Evolutionary conservation across 2,329 filamentous ascomycete species (phyloP).

Genomic region (Zelopaecilomyces penicillatus): DNA sequence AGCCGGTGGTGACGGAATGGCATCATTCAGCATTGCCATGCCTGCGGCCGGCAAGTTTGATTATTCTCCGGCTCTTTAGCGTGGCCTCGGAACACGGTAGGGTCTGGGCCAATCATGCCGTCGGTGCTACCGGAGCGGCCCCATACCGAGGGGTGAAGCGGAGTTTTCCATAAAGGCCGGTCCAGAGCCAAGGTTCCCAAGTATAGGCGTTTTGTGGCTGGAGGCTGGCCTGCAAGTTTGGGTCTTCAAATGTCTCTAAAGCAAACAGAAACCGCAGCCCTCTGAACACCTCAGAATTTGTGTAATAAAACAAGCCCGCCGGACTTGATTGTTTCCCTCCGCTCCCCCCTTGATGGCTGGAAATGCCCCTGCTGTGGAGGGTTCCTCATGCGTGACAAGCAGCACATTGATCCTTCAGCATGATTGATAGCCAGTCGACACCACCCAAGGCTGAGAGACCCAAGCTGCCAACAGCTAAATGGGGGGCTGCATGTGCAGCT

Average conservation of each 20-base stretch:
- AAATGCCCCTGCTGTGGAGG: too few species aligned
- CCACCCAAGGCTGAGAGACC: slow-evolving; percentile 12
- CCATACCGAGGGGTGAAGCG: slow-evolving; percentile 2
- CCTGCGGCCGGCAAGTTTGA: too few species aligned
- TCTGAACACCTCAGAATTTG: background rate
- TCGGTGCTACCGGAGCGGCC: background rate
- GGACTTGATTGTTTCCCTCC: slow-evolving; percentile 10
- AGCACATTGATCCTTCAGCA: background rate
- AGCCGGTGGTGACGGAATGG: too few species aligned
- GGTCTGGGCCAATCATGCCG: background rate
- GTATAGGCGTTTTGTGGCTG: background rate
- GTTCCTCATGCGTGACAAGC: slow-evolving; percentile 1
- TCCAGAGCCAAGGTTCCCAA: background rate
- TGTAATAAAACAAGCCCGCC: slow-evolving; percentile 10
- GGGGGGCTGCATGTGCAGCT: slow-evolving; percentile 41
- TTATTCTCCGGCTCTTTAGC: too few species aligned
- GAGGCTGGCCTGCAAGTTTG: background rate
- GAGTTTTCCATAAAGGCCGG: slow-evolving; percentile 11
- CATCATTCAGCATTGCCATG: too few species aligned
- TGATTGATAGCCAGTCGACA: background rate
- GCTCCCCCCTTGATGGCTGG: too few species aligned
- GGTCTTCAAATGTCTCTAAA: background rate
- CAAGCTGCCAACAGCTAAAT: slow-evolving; percentile 32
- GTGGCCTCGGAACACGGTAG: background rate
- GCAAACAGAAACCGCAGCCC: too few species aligned